Base-by-base conservation (phyloP, 345 rosid genomes). In the Hibiscus mutabilis region DNA sequence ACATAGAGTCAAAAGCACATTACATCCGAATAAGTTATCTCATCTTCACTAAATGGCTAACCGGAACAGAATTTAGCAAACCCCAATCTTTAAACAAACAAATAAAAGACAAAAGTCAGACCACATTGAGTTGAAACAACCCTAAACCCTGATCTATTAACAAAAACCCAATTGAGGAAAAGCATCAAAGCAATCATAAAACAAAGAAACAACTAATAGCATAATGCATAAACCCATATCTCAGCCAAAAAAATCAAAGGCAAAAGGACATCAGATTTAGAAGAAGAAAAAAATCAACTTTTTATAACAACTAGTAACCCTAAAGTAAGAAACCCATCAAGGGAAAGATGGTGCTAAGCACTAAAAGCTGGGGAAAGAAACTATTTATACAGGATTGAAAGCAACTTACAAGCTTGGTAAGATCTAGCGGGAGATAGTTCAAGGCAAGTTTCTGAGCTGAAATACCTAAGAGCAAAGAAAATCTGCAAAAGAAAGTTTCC, bases 171-270 rank as follows among this genome's bases (percentile, higher is more conserved):
- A 40, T 40, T 5, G 35, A 37, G 64, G 35, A 14, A 22, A 56
- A 70, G 35, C 51, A 40, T 57, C 64, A 57, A 57, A 56, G 64
- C 14, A 29, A 27, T 47, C 22, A 33, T 33, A 13, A 19, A 37
- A 63, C 3, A 19, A 63, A 64, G 29, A 64, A 42, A 13, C 33
- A 65, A 13, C 9, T 21, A 5, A 65, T 47, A 42, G 25, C 7
- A 66, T 24, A 66, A 18, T 3, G 40, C 70, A 46, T 25, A 46
- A 66, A 66, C 70, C 70, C 70, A 67, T 27, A 49, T 67, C 24
- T n/a, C 58, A 67, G 40, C 24, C 70, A 24, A 9, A 27, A 49
- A 27, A 49, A 27, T 49, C 70, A 16, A 67, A 67, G 44, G 22
- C 16, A 9, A n/a, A 42, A 47, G 27, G 42, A 27, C 24, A 27